Conservation (phyloP, 2,329 filamentous ascomycete species). For the Ophiocordyceps unilateralis region DNA sequence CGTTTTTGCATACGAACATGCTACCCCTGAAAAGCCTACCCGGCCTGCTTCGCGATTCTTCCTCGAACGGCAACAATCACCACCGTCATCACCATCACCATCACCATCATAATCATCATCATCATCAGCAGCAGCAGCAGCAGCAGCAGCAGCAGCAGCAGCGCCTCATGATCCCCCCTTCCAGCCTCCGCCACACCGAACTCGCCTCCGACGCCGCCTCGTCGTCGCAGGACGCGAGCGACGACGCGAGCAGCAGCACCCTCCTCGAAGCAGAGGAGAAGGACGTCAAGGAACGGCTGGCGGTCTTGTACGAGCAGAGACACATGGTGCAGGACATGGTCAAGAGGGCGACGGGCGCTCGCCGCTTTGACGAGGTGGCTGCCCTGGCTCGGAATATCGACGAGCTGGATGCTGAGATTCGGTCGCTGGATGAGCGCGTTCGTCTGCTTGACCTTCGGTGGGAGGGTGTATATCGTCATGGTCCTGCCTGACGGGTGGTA, state of each 20-base stretch:
- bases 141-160: too few relatives aligned
- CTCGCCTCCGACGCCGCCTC: too few relatives aligned
- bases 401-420: conserved; percentile 66
- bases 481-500: not conserved
- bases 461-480: conserved; percentile 31
- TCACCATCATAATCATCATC: too few relatives aligned
- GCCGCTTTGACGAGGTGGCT: conserved; percentile 74
- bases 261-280: conserved; percentile 69
- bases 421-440: conserved; percentile 45
- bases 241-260: conserved; percentile 35
- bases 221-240: too few relatives aligned
- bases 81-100: too few relatives aligned
- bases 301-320: conserved; percentile 78
- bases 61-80: too few relatives aligned
- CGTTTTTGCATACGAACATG: conserved; percentile 81
- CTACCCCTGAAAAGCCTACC: conserved; percentile 65
- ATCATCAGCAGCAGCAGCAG: too few relatives aligned
- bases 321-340: conserved; percentile 85
- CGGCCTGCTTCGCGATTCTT: conserved; percentile 32
- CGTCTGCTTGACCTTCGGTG: conserved; percentile 44
- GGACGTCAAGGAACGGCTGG: conserved; percentile 58
- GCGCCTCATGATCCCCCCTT: conserved; percentile 6
- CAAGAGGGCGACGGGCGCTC: conserved; percentile 52
- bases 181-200: conserved; percentile 28
- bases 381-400: conserved; percentile 66